Conservation (phyloP, 257 asterid genomes). For the Lavandula angustifolia region DNA sequence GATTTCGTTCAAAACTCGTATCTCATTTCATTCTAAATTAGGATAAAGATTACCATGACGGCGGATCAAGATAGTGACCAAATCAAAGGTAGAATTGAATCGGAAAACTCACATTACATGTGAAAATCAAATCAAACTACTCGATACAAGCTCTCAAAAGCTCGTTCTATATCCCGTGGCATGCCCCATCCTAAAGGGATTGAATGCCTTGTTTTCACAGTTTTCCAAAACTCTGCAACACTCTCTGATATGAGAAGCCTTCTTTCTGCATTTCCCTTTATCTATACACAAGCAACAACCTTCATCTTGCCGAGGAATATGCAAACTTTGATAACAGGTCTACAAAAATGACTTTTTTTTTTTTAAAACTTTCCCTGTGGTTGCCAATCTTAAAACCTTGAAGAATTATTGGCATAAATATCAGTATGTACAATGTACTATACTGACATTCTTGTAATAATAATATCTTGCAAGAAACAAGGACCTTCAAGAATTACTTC, state of each 20-base stretch:
- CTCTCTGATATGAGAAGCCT: too few species aligned
- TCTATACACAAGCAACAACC: neutral
- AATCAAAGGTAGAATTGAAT: too few species aligned
- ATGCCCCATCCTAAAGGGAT: too few species aligned
- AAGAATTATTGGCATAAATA: conserved; percentile 15
- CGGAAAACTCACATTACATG: too few species aligned
- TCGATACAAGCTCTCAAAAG: neutral
- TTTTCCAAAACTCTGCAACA: neutral
- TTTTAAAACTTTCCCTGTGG: neutral
- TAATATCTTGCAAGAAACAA: conserved; percentile 25
- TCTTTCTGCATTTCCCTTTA: neutral
- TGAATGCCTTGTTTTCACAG: neutral
- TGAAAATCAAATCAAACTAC: neutral
- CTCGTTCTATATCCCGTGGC: neutral
- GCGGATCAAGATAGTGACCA: too few species aligned
- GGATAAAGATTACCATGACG: too few species aligned
- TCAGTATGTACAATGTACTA: neutral
- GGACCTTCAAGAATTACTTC: neutral
- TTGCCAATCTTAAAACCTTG: conserved; percentile 13
- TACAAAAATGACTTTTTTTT: neutral
- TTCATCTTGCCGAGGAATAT: neutral
- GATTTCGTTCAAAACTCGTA: too few species aligned
- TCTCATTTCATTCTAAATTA: too few species aligned
- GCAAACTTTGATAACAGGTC: neutral
- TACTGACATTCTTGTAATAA: neutral